Conservation (phyloP, 768 basidiomycete genomes). For the Rubroboletus pulcherrimus region DNA sequence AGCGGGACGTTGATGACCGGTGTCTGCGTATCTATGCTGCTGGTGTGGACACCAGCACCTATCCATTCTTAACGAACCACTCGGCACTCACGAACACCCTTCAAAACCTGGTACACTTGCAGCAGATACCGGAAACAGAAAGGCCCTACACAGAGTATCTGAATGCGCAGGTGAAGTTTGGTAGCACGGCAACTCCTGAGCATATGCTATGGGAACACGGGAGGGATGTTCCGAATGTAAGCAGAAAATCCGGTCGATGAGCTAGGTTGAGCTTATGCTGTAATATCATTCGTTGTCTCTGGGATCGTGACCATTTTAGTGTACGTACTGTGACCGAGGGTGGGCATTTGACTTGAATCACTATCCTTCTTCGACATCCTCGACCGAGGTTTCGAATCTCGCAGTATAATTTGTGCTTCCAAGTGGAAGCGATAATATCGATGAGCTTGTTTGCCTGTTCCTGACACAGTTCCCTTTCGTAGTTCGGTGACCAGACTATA, state of each 20-base stretch:
- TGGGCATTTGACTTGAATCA: conserved; percentile 13
- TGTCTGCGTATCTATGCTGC: conserved; percentile 14
- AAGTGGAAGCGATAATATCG: no score
- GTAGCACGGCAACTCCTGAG: not conserved
- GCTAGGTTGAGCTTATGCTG: not conserved
- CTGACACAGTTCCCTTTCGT: no score
- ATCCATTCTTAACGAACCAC: conserved; percentile 6
- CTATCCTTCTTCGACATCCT: no score
- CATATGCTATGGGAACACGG: not conserved
- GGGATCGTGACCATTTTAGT: not conserved
- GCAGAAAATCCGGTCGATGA: not conserved
- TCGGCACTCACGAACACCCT: not conserved
- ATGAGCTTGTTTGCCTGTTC: no score
- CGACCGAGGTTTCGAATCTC: no score
- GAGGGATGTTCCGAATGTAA: not conserved
- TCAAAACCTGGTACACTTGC: not conserved
- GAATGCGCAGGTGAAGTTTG: conserved; percentile 8
- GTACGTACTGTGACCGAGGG: not conserved
- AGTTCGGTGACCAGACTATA: no score
- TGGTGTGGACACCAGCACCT: conserved; percentile 2
- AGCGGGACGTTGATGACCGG: not conserved
- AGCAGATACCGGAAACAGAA: not conserved
- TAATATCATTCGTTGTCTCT: not conserved
- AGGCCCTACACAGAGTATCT: not conserved
- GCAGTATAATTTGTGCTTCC: no score